Evolutionary conservation across 2,329 filamentous ascomycete genomes (phyloP).

Genomic region (Drechslerella stenobrocha): DNA sequence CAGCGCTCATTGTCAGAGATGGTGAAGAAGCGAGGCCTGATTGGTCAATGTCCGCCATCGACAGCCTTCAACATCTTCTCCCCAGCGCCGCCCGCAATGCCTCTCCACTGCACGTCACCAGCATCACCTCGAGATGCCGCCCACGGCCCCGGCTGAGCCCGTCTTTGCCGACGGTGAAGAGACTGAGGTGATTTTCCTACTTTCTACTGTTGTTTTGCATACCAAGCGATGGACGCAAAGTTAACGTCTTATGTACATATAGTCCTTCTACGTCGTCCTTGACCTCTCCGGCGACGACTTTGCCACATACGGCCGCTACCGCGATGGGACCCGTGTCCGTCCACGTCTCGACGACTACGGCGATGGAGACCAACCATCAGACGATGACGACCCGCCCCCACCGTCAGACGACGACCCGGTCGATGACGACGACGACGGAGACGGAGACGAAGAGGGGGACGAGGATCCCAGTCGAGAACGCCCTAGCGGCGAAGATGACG

Average conservation of each 20-base stretch:
- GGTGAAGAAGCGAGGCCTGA: conserved; percentile 41
- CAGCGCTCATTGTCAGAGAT: no score
- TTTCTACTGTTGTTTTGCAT: no score
- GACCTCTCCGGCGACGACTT: conserved; percentile 45
- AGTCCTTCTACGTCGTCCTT: conserved; percentile 47
- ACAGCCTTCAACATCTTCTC: not conserved
- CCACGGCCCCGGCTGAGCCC: conserved; percentile 4
- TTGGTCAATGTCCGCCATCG: conserved; percentile 22
- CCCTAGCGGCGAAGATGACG: not conserved
- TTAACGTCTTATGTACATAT: conserved; percentile 8
- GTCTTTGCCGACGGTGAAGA: conserved; percentile 39
- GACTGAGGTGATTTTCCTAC: conserved; percentile 27
- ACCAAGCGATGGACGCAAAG: not conserved
- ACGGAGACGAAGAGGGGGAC: not conserved
- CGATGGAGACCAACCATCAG: conserved; percentile 6
- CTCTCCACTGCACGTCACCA: conserved; percentile 19
- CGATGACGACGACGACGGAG: conserved; percentile 5
- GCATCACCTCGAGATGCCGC: not conserved
- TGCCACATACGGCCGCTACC: conserved; percentile 43
- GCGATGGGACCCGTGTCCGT: conserved; percentile 34
- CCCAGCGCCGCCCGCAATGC: not conserved
- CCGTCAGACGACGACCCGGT: conserved; percentile 1
- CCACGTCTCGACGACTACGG: conserved; percentile 24
- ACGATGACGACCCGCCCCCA: not conserved
- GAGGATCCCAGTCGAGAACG: not conserved